These are phyloP conservation scores for Gentiana straminea DNA, from an alignment of 257 asterid species.

Conservation along the genomic window DNA sequence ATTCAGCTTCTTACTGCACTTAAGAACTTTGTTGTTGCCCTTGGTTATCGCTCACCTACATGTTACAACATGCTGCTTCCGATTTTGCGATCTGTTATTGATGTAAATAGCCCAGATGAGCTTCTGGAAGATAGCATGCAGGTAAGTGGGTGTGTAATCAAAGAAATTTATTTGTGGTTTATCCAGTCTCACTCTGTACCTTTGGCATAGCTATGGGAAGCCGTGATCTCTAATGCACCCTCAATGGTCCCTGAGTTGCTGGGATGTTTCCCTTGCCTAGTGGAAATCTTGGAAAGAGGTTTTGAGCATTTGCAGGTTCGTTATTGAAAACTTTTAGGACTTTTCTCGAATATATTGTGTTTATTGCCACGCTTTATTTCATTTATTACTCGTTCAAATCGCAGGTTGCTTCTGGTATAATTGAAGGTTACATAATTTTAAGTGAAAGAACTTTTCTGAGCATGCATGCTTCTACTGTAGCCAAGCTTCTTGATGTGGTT, in stretches of 20 bases:
- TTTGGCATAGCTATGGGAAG: slow-evolving; percentile 86
- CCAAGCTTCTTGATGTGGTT: slow-evolving; percentile 80
- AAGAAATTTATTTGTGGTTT: background rate
- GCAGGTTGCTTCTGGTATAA: slow-evolving; percentile 77
- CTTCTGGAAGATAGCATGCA: slow-evolving; percentile 93
- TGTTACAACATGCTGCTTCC: slow-evolving; percentile 79
- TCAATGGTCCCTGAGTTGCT: slow-evolving; percentile 73
- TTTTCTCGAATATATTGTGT: slow-evolving; percentile 5
- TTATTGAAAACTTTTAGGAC: slow-evolving; percentile 2
- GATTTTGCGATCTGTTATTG: slow-evolving; percentile 55
- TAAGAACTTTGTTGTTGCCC: slow-evolving; percentile 80
- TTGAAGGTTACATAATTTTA: slow-evolving; percentile 79
- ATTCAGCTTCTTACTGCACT: slow-evolving; percentile 94
- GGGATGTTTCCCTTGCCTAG: slow-evolving; percentile 76
- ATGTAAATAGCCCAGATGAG: slow-evolving; percentile 80
- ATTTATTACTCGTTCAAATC: slow-evolving; percentile 14
- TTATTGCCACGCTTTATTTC: background rate
- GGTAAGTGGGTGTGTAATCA: slow-evolving; percentile 35
- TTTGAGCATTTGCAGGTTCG: slow-evolving; percentile 78
- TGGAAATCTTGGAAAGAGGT: slow-evolving; percentile 79
- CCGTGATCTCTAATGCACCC: slow-evolving; percentile 81
- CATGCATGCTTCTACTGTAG: slow-evolving; percentile 64
- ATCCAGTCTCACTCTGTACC: background rate
- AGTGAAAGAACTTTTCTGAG: slow-evolving; percentile 75
- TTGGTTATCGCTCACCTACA: slow-evolving; percentile 75